These are phyloP conservation scores for Crithidia bombi DNA, from an alignment of 208 protist species.

Conservation along the genomic window DNA sequence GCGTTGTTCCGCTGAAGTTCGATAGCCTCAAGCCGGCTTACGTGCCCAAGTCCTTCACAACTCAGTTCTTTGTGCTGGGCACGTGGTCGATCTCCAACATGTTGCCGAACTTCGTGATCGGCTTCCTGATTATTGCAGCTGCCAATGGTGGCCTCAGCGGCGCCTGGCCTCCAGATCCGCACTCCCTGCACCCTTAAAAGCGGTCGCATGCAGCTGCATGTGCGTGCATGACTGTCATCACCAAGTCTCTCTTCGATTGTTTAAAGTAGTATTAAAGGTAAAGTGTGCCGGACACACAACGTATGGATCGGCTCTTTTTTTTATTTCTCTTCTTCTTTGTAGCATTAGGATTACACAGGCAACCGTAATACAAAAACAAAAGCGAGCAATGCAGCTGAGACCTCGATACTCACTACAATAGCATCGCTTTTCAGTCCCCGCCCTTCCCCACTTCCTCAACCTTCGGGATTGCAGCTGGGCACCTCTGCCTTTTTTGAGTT, in stretches of 20 bases:
- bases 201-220: neutral
- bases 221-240: neutral
- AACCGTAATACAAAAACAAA: neutral
- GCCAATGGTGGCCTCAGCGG: slow-evolving; percentile 83
- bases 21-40: slow-evolving; percentile 81
- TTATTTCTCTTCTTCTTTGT: slow-evolving; percentile 32
- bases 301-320: too few species aligned
- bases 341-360: slow-evolving; percentile 11
- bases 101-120: slow-evolving; percentile 78
- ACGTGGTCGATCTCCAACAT: slow-evolving; percentile 82
- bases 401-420: too few species aligned
- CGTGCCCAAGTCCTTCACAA: slow-evolving; percentile 78
- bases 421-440: too few species aligned
- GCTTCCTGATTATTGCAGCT: slow-evolving; percentile 73
- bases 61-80: slow-evolving; percentile 82
- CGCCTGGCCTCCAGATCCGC: slow-evolving; percentile 83
- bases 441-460: too few species aligned
- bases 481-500: too few species aligned
- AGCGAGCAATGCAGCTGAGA: neutral
- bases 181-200: slow-evolving; percentile 76
- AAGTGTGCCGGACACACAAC: slow-evolving; percentile 13
- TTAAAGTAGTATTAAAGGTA: slow-evolving; percentile 12
- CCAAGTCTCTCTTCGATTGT: neutral
- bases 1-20: slow-evolving; percentile 83
- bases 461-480: too few species aligned